These are phyloP conservation scores for Inosperma sp. DNA, from an alignment of 768 basidiomycete species.

Conservation along the genomic window DNA sequence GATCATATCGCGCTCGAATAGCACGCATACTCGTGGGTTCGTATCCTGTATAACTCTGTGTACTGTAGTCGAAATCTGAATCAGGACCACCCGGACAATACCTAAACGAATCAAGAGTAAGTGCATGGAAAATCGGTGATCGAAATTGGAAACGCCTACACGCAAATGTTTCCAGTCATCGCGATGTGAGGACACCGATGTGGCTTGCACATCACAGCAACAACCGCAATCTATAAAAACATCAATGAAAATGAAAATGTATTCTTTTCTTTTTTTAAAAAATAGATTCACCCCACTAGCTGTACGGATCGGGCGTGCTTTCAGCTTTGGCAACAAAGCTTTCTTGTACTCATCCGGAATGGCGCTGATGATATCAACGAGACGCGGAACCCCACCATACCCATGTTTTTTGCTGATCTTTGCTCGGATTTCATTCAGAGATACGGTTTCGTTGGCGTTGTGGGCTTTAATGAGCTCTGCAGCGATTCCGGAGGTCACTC, in stretches of 20 bases:
- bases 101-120: slow-evolving; percentile 32
- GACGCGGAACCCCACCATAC: slow-evolving; percentile 80
- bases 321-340: slow-evolving; percentile 80
- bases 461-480: slow-evolving; percentile 88
- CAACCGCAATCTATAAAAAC: slow-evolving; percentile 79
- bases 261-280: background rate
- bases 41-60: slow-evolving; percentile 92
- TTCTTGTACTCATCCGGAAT: slow-evolving; percentile 98
- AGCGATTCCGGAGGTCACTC: slow-evolving; percentile 92
- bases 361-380: slow-evolving; percentile 97
- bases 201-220: slow-evolving; percentile 99
- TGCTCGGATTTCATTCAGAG: slow-evolving; percentile 82
- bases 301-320: slow-evolving; percentile 91
- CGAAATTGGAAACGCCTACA: slow-evolving; percentile 47
- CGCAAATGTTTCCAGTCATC: slow-evolving; percentile 99
- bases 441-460: slow-evolving; percentile 70
- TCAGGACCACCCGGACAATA: slow-evolving; percentile 99
- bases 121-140: background rate
- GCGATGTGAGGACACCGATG: slow-evolving; percentile 99
- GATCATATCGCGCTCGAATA: slow-evolving; percentile 90
- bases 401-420: slow-evolving; percentile 88
- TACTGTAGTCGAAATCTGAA: slow-evolving; percentile 99
- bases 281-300: slow-evolving; percentile 79
- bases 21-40: slow-evolving; percentile 99
- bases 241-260: slow-evolving; percentile 1